Base-by-base conservation (phyloP, 1,284 basidiomycete genomes). In the Lentinus polychrous region DNA sequence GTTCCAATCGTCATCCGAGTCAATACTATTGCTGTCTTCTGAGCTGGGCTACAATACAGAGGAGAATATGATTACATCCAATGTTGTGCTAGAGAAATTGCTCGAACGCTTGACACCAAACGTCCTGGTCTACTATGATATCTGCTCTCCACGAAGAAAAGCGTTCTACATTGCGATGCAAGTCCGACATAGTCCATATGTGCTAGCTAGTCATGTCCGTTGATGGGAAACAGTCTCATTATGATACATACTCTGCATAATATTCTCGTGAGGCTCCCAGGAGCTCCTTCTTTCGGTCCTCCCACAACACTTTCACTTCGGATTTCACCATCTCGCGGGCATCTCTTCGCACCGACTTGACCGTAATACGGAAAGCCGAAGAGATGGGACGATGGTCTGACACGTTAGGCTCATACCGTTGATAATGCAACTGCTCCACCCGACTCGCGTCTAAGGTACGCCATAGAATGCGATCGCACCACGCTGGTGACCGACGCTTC, bases 381-480 rank as follows among this genome's bases (percentile, higher is more conserved):
- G 86, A 89, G 36, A 96, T 79, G 1, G 93, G 93, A 7, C 88
- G 73, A 66, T 95, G 91, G 66, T 95, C 92, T 8, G 83, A 87
- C 4, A 92, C 81, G 54, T 88, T 87, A 46, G 75, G 76, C 66
- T 94, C 93, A 63, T 91, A 94, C 14, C 94, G 75, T 49, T 65
- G 63, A 64, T 95, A 91, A 57, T 78, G 75, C 62, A 88, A 50
- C 61, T 79, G 73, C 52, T 69, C 58, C 48, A 93, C 79, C 7
- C 84, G 71, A 23, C 64, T 68, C 10, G 75, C 68, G 8, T 77
- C 76, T 4, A 75, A 71, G 32, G 81, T 75, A n/a, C 83, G 78
- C 80, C 87, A 96, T 35, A 98, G 70, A 18, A 98, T 80, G 6
- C 95, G 82, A 65, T 99, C 95, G 66, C 95, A 99, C 93, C 94